These are phyloP conservation scores for Monoraphidium neglectum DNA, from an alignment of 139 green algal species.

Conservation along the genomic window DNA sequence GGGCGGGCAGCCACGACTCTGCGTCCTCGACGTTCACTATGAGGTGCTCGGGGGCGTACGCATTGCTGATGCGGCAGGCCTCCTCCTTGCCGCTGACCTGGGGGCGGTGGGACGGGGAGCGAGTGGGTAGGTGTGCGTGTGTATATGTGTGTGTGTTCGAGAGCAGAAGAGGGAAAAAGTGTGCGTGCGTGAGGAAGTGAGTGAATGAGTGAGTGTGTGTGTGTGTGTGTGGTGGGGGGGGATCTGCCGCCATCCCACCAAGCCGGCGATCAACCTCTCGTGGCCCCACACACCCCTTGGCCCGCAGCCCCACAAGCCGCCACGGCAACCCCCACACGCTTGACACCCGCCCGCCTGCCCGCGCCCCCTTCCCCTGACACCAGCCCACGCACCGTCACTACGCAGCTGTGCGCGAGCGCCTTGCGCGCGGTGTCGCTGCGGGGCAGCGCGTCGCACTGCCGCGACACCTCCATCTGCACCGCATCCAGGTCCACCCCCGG, in stretches of 20 bases:
- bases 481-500: constrained; percentile 83
- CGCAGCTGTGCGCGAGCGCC: constrained; percentile 88
- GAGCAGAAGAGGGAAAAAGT: no score
- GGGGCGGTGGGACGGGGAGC: background rate
- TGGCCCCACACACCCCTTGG: no score
- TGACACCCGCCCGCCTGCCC: no score
- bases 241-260: no score
- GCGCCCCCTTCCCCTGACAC: no score
- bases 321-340: no score
- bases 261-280: no score
- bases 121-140: background rate
- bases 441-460: constrained; percentile 85
- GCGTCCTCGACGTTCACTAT: constrained; percentile 95
- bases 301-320: no score
- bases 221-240: no score
- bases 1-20: constrained; percentile 78
- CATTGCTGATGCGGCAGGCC: constrained; percentile 87
- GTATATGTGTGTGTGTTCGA: no score
- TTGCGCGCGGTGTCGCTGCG: constrained; percentile 80
- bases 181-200: no score
- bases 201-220: no score
- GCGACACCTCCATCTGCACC: constrained; percentile 77
- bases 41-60: constrained; percentile 97
- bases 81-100: constrained; percentile 64
- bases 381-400: constrained; percentile 59